Conservation (phyloP, 768 basidiomycete genomes). For the Leucocoprinus leucothites region DNA sequence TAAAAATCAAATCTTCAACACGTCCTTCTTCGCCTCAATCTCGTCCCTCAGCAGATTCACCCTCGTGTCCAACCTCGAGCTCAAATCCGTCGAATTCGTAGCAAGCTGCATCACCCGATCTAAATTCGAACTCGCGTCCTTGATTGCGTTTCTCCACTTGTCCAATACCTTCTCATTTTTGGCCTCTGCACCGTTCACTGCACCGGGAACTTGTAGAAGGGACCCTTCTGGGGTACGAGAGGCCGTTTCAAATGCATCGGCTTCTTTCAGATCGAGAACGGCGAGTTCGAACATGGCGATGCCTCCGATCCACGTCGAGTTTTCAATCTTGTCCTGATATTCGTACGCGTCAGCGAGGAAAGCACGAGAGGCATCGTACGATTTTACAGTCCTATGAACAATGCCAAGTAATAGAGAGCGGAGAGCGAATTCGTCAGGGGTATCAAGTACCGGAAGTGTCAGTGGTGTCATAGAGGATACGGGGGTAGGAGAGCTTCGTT, state of each 20-base stretch:
- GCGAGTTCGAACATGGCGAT: slow-evolving; percentile 70
- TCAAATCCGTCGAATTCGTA: slow-evolving; percentile 57
- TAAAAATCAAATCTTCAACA: too few relatives aligned
- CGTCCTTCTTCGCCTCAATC: slow-evolving; percentile 60
- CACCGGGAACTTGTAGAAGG: too few relatives aligned
- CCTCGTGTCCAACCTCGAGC: slow-evolving; percentile 66
- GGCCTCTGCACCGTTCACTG: not conserved
- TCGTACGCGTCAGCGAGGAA: slow-evolving; percentile 52
- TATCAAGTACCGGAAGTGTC: slow-evolving; percentile 38
- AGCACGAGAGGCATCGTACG: slow-evolving; percentile 38
- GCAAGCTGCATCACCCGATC: slow-evolving; percentile 49
- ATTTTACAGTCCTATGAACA: slow-evolving; percentile 54
- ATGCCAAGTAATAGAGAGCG: slow-evolving; percentile 70
- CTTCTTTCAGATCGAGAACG: slow-evolving; percentile 64
- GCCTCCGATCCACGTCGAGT: slow-evolving; percentile 66
- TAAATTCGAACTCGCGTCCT: slow-evolving; percentile 45
- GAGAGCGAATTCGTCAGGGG: slow-evolving; percentile 66
- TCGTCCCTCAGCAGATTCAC: slow-evolving; percentile 69
- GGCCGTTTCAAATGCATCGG: slow-evolving; percentile 27
- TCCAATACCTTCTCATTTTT: slow-evolving; percentile 19
- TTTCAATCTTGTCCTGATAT: slow-evolving; percentile 35
- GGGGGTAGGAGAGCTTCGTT: slow-evolving; percentile 27
- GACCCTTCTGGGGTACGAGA: too few relatives aligned
- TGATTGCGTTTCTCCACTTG: slow-evolving; percentile 48
- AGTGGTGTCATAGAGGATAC: too few relatives aligned